Evolutionary conservation across 73 alveolate species (phyloP), one percentile per base, ranked within the genome.

Genomic region (Uronychia setigera): DNA sequence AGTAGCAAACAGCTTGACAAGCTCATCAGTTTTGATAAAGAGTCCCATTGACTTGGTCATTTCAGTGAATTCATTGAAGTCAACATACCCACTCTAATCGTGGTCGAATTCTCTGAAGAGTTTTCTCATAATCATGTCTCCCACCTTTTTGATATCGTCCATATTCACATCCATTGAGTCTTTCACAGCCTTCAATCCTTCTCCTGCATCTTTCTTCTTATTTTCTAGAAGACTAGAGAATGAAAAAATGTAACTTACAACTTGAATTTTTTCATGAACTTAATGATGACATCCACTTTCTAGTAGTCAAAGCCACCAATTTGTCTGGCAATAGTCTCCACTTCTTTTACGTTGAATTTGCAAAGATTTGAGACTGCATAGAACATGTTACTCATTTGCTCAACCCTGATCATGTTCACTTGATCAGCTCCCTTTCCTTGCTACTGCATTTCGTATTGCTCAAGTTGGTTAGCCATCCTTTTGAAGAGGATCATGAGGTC

Each of bases 81-180:
- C 83, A 26, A 82, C 57, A 59, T 60, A 82, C 26, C 89, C 89
- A 31, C 82, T 82, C 58, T 82, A 11, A 32, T 82, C 89, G 9
- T 25, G n/a, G 46, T 81, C 88, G 31, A 81, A 81, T 27, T 32
- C 31, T n/a, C 59, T 58, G 76, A 81, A 81, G 67, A 46, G 67
- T 46, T 19, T 46, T 19, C 67, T 46, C 67, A 46, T 46, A 19
- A 46, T 46, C 5, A 46, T 46, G 5, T 46, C n/a, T 5, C 67
- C 19, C n/a, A 19, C 67, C 19, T 46, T 46, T 5, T 5, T 46
- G 67, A 46, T 19, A 46, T 46, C 67, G 19, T 19, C 19, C 67
- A 46, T 11, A 19, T 46, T 19, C 5, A 46, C 19, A 46, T 46
- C 67, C 19, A 11, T 19, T 19, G 5, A 46, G 67, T 11, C 19